Conservation (phyloP, 2,329 filamentous ascomycete genomes). For the Malbranchea cinnamomea region DNA sequence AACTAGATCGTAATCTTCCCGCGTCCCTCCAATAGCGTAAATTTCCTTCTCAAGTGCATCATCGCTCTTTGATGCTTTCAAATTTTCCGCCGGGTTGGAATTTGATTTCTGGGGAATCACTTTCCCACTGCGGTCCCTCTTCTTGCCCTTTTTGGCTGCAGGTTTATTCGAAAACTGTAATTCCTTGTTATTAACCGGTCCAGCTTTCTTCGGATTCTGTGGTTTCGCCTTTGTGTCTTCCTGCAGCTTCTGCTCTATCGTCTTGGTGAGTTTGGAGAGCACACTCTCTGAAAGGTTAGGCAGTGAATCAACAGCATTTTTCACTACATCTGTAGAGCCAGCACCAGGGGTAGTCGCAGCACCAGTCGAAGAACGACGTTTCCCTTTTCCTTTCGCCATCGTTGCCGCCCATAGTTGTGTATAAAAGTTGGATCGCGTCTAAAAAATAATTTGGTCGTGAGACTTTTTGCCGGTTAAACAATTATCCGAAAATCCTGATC, state of each 20-base stretch:
- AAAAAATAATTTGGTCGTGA: too few species aligned
- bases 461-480: too few species aligned
- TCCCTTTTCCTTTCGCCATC: conserved; percentile 27
- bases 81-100: conserved; percentile 7
- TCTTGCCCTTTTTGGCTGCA: conserved; percentile 22
- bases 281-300: conserved; percentile 24
- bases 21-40: conserved; percentile 32
- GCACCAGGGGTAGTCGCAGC: conserved; percentile 9
- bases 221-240: conserved; percentile 17
- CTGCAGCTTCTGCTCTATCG: conserved; percentile 27
- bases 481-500: too few species aligned
- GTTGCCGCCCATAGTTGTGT: too few species aligned
- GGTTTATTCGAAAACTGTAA: neutral
- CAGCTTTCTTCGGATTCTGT: conserved; percentile 14
- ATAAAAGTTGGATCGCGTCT: too few species aligned
- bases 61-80: conserved; percentile 13
- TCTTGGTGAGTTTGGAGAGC: conserved; percentile 27
- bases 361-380: conserved; percentile 17
- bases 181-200: conserved; percentile 11
- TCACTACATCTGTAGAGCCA: conserved; percentile 11
- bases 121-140: conserved; percentile 32
- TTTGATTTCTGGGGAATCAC: conserved; percentile 22
- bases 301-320: conserved; percentile 14
- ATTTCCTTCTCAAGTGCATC: conserved; percentile 29
- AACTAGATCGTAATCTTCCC: conserved; percentile 34